Evolutionary conservation across 805 yeast genomes (phyloP).

Genomic region (Priceomyces melissophilus): DNA sequence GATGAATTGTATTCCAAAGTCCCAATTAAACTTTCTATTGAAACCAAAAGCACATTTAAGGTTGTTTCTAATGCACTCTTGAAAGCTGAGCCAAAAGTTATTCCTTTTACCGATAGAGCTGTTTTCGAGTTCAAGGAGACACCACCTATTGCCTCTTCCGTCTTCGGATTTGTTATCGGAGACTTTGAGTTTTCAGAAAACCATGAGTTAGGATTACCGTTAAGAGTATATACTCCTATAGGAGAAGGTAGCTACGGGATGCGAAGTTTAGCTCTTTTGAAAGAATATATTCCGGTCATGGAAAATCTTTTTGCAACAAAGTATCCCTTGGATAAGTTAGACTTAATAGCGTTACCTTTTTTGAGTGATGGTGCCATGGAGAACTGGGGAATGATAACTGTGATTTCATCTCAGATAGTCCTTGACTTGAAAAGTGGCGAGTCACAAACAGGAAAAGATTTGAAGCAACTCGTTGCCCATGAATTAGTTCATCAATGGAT

Average conservation of each 20-base stretch:
- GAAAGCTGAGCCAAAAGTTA: conserved; percentile 9
- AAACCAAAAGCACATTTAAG: conserved; percentile 42
- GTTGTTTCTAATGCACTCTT: conserved; percentile 51
- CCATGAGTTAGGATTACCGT: conserved; percentile 26
- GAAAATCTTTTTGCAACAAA: conserved; percentile 39
- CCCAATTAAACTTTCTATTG: conserved; percentile 47
- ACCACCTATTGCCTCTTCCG: conserved; percentile 58
- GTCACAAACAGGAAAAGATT: conserved; percentile 22
- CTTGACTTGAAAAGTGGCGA: conserved; percentile 20
- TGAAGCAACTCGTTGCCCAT: conserved; percentile 61
- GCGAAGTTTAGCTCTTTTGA: conserved; percentile 48
- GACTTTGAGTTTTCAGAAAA: conserved; percentile 51
- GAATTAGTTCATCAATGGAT: conserved; percentile 80
- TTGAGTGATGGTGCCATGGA: conserved; percentile 79
- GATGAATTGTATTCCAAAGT: conserved; percentile 62
- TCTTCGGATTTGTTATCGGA: conserved; percentile 68
- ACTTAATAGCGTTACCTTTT: conserved; percentile 66
- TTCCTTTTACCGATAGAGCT: conserved; percentile 21
- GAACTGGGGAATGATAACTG: conserved; percentile 67
- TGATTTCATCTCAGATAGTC: conserved; percentile 48
- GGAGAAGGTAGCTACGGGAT: conserved; percentile 48
- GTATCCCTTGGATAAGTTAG: conserved; percentile 64
- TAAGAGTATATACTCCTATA: conserved; percentile 53
- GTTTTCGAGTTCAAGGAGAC: conserved; percentile 47
- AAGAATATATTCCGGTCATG: conserved; percentile 46